Evolutionary conservation across 805 yeast species (phyloP).

Genomic region (Candida verbasci): DNA sequence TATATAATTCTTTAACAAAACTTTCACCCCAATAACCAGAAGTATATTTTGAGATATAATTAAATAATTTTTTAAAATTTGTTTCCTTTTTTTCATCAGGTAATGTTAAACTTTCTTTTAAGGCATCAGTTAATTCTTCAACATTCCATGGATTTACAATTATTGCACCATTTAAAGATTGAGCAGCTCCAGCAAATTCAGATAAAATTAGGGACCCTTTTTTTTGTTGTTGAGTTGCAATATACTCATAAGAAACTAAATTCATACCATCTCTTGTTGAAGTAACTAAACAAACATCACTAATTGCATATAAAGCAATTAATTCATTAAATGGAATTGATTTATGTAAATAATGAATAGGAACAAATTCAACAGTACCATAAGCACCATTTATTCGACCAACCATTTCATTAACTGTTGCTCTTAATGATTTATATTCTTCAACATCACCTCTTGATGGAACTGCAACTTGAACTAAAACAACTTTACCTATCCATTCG

Average conservation of each 20-base stretch:
- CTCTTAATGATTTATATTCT: conserved; percentile 89
- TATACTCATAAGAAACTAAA: conserved; percentile 91
- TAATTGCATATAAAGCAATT: conserved; percentile 76
- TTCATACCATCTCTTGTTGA: conserved; percentile 99
- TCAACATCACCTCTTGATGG: conserved; percentile 98
- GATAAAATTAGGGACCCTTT: conserved; percentile 85
- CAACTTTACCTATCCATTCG: conserved; percentile 97
- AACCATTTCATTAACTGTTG: conserved; percentile 92
- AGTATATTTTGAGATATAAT: conserved; percentile 87
- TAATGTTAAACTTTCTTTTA: conserved; percentile 80
- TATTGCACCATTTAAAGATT: conserved; percentile 87
- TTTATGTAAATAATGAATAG: conserved; percentile 94
- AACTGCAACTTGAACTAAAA: conserved; percentile 93
- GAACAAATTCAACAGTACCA: conserved; percentile 96
- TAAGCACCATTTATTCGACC: conserved; percentile 95
- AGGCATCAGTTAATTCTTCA: conserved; percentile 84
- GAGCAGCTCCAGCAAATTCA: conserved; percentile 99
- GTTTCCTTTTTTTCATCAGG: conserved; percentile 74
- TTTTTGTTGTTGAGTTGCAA: conserved; percentile 86
- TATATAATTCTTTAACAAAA: conserved; percentile 80
- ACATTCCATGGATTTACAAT: conserved; percentile 98
- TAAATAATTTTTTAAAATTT: conserved; percentile 80
- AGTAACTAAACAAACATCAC: conserved; percentile 89
- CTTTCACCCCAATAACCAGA: conserved; percentile 97
- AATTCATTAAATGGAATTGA: conserved; percentile 88